Conservation (phyloP, 352 stramenopile species). For the Phytopythium kandeliae region DNA sequence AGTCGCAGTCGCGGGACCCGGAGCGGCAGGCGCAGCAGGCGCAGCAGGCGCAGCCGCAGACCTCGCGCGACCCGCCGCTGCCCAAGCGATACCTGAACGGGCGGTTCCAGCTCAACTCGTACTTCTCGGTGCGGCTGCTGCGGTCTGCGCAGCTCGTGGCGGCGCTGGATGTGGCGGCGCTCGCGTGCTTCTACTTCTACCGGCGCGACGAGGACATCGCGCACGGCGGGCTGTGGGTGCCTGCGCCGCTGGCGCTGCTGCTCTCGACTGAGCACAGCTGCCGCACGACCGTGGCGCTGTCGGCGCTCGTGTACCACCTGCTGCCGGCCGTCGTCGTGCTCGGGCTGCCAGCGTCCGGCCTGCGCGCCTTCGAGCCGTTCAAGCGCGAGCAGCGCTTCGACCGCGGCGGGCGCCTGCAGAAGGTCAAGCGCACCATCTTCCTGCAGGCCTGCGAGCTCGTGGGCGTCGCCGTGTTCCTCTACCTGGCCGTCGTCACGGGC, state of each 20-base stretch:
- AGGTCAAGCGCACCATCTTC: slow-evolving; percentile 76
- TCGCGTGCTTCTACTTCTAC: slow-evolving; percentile 62
- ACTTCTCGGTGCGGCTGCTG: slow-evolving; percentile 64
- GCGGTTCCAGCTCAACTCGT: slow-evolving; percentile 75
- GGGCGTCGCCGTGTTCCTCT: slow-evolving; percentile 46
- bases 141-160: slow-evolving; percentile 58
- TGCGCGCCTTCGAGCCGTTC: slow-evolving; percentile 68
- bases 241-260: slow-evolving; percentile 29
- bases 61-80: too few relatives aligned
- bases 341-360: slow-evolving; percentile 53
- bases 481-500: slow-evolving; percentile 37
- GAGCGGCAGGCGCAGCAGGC: too few relatives aligned
- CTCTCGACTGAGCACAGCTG: slow-evolving; percentile 39
- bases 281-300: slow-evolving; percentile 42
- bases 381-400: slow-evolving; percentile 60
- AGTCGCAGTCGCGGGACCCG: too few relatives aligned
- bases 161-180: slow-evolving; percentile 40
- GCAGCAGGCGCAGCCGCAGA: slow-evolving; percentile 22
- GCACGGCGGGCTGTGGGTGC: slow-evolving; percentile 37
- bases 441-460: slow-evolving; percentile 75
- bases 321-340: slow-evolving; percentile 57
- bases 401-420: slow-evolving; percentile 46
- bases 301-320: slow-evolving; percentile 64
- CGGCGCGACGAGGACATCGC: slow-evolving; percentile 20
- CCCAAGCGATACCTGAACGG: slow-evolving; percentile 47